phyloP scores from a whole-genome alignment of 2,329 filamentous ascomycete genomes.

The Microsporum ferrugineum region DNA sequence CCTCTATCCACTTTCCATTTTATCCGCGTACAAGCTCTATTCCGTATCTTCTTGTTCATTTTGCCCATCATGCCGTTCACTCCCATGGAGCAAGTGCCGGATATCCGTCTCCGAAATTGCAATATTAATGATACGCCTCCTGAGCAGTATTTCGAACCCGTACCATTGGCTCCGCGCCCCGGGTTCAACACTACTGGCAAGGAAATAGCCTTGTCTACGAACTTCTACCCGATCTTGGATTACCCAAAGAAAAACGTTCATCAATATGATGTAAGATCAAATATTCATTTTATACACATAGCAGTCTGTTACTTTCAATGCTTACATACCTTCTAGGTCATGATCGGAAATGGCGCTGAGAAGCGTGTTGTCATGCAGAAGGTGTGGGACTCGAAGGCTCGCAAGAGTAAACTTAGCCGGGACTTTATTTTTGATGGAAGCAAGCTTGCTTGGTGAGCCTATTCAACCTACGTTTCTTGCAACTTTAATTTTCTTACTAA shows the following conservation, averaged over 20 bases:
- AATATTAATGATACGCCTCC: conserved; percentile 11
- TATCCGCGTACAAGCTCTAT: not conserved
- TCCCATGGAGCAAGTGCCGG: not conserved
- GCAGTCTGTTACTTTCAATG: not conserved
- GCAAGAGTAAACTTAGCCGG: conserved; percentile 45
- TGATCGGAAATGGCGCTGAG: conserved; percentile 51
- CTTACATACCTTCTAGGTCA: conserved; percentile 41
- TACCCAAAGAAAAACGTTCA: conserved; percentile 54
- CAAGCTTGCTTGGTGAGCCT: conserved; percentile 69
- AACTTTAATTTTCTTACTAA: conserved; percentile 11
- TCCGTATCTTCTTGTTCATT: not conserved
- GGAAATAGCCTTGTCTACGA: conserved; percentile 49
- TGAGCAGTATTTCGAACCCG: conserved; percentile 16
- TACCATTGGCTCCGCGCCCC: conserved; percentile 36
- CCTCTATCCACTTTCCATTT: not conserved
- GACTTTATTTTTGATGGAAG: conserved; percentile 71
- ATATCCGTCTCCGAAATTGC: conserved; percentile 6
- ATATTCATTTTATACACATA: not conserved
- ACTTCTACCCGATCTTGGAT: conserved; percentile 59
- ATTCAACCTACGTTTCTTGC: not conserved
- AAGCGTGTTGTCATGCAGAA: conserved; percentile 60
- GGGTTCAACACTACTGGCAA: conserved; percentile 50
- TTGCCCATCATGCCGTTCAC: not conserved
- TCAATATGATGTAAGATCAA: conserved; percentile 68
- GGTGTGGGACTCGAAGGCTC: conserved; percentile 56